Base-by-base conservation (phyloP, 2,329 filamentous ascomycete species). In the Colletotrichum salicis region DNA sequence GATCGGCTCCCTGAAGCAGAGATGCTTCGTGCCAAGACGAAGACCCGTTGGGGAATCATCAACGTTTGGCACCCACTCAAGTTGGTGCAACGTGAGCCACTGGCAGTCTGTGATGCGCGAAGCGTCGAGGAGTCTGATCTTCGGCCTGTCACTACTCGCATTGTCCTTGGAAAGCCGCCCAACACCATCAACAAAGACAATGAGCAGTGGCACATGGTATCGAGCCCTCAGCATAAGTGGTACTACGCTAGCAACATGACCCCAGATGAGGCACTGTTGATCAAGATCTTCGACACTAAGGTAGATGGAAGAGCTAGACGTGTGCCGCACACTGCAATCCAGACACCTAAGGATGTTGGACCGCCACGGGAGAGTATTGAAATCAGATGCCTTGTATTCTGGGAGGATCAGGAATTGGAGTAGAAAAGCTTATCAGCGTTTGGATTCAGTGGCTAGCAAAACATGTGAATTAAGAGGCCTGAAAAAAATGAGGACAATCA, bases 31-130 rank as follows among this genome's bases (percentile, higher is more conserved):
- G 24, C 22, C 19, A 61, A 61, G 27, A 61, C 58, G 22, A 48
- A 61, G 37, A 60, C 15, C 12, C 55, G 67, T 1, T 66, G 45
- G 19, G 61, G 64, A 7, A 66, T 70, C 31, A 48, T 70, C 10
- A 70, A 82, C 80, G 67, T 82, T 58, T 87, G 85, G 86, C 82
- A 85, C 7, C 85, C 85, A 5, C 83, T 87, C 59, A 79, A 83
- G 59, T 84, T 84, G 0, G 84, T 90, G 33, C 69, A 72, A 54
- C 82, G 82, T 65, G 81, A 84, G 65, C 83, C 83, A 3, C 74
- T 85, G 3, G 81, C 80, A 11, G 81, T 84, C 8, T 82, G 81
- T 0, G 82, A 83, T 63, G 78, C 79, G 0, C 66, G 73, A 8
- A 79, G 80, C 1, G 78, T 84, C 0, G 75, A 77, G 1, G 83